These are phyloP conservation scores for Guadua angustifolia DNA, from an alignment of 176 grass and related monocot species.

Conservation along the genomic window DNA sequence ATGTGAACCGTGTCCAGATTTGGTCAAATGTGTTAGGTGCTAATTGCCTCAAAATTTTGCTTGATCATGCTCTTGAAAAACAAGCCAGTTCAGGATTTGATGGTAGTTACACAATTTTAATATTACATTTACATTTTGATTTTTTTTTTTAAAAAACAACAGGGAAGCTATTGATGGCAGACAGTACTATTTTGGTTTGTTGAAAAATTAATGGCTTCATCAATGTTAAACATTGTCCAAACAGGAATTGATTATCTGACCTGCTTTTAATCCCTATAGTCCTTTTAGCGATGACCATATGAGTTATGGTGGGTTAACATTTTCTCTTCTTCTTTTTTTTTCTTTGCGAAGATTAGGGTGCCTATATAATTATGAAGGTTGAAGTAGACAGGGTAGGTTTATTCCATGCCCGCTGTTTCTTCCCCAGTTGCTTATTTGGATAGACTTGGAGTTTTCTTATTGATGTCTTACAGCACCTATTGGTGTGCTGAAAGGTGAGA, in stretches of 20 bases:
- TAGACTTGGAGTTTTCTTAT: not conserved
- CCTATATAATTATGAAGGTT: not conserved
- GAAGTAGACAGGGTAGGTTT: not conserved
- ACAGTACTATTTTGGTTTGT: not conserved
- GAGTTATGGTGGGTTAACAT: not conserved
- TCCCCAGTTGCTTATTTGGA: not conserved
- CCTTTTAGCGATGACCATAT: not conserved
- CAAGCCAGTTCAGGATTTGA: not conserved
- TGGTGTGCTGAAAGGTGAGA: not conserved
- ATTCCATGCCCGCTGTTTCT: not conserved
- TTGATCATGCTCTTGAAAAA: not conserved
- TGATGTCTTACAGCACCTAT: not conserved
- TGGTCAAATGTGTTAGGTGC: no score
- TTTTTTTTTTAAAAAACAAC: not conserved
- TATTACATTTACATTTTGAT: not conserved
- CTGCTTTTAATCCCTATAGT: not conserved
- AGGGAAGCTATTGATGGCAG: not conserved
- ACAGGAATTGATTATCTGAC: not conserved
- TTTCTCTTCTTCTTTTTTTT: not conserved
- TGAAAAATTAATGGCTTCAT: not conserved
- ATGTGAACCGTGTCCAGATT: not conserved
- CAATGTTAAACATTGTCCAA: not conserved
- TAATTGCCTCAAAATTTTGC: not conserved
- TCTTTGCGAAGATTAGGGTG: not conserved
- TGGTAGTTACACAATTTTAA: not conserved